phyloP scores from a whole-genome alignment of 768 basidiomycete species.

The Psilocybe tampanensis region DNA sequence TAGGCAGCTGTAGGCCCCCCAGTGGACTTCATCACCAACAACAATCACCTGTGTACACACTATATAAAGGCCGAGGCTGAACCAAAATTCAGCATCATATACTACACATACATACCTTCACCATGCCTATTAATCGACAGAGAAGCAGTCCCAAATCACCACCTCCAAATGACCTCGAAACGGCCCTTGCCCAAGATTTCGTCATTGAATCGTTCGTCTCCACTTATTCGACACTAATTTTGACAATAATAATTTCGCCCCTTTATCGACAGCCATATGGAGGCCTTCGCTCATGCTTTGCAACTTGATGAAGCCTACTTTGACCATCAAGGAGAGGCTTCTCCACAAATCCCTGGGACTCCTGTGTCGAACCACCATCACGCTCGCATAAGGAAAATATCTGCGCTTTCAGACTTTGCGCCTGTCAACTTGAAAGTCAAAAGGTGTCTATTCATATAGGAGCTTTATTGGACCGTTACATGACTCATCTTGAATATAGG shows the following conservation, averaged over 20 bases:
- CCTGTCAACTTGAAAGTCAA: conserved; percentile 87
- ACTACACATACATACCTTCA: not conserved
- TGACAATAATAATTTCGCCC: conserved; percentile 7
- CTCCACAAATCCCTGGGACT: conserved; percentile 42
- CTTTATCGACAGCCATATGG: conserved; percentile 47
- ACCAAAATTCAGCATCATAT: not conserved
- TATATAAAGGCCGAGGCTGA: too few species aligned
- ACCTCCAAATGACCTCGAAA: conserved; percentile 25
- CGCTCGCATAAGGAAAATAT: conserved; percentile 72
- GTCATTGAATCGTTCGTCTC: conserved; percentile 69
- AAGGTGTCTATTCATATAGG: conserved; percentile 42
- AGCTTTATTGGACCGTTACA: not conserved
- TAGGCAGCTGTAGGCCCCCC: too few species aligned
- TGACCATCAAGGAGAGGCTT: conserved; percentile 32
- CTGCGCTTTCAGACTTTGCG: conserved; percentile 85
- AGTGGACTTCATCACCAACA: too few species aligned
- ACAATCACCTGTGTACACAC: too few species aligned
- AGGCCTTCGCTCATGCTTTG: conserved; percentile 79
- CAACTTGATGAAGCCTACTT: conserved; percentile 55
- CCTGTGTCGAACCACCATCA: conserved; percentile 31
- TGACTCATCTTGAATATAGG: not conserved
- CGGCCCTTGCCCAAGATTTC: conserved; percentile 55
- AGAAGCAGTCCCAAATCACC: conserved; percentile 6
- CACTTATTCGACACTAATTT: not conserved
- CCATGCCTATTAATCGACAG: conserved; percentile 9